phyloP scores from a whole-genome alignment of 805 yeast species.

The Wickerhamomyces subpelliculosus region DNA sequence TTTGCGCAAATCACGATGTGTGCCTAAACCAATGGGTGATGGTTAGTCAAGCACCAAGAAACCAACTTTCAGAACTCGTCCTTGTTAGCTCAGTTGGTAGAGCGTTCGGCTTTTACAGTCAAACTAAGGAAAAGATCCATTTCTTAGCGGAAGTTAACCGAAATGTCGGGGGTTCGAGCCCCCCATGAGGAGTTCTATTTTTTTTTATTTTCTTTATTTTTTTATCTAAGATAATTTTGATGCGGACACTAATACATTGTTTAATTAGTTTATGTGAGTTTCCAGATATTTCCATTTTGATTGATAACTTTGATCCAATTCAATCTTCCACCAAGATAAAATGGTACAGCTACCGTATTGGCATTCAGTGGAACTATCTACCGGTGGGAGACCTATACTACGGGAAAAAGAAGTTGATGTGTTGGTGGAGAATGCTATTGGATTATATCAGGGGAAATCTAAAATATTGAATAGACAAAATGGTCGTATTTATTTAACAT shows the following conservation, averaged over 20 bases:
- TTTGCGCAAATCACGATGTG: neutral
- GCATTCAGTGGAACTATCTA: conserved; percentile 30
- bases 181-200: conserved; percentile 5
- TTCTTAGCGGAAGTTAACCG: conserved; percentile 1
- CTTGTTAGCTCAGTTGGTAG: conserved; percentile 6
- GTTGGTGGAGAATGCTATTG: conserved; percentile 48
- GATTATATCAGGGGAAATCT: conserved; percentile 70
- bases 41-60: too few relatives aligned
- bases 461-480: conserved; percentile 58
- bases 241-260: too few relatives aligned
- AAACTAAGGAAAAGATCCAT: neutral
- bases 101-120: conserved; percentile 2
- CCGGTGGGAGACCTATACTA: conserved; percentile 32
- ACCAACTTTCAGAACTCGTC: conserved; percentile 2
- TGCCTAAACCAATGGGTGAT: too few relatives aligned
- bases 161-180: conserved; percentile 2
- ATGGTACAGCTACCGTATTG: conserved; percentile 16
- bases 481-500: conserved; percentile 77
- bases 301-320: too few relatives aligned
- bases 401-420: conserved; percentile 45
- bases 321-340: too few relatives aligned
- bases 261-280: too few relatives aligned
- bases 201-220: too few relatives aligned
- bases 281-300: too few relatives aligned
- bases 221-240: too few relatives aligned